Evolutionary conservation across 331 rosid species (phyloP).

Genomic region (Malus hybrid): DNA sequence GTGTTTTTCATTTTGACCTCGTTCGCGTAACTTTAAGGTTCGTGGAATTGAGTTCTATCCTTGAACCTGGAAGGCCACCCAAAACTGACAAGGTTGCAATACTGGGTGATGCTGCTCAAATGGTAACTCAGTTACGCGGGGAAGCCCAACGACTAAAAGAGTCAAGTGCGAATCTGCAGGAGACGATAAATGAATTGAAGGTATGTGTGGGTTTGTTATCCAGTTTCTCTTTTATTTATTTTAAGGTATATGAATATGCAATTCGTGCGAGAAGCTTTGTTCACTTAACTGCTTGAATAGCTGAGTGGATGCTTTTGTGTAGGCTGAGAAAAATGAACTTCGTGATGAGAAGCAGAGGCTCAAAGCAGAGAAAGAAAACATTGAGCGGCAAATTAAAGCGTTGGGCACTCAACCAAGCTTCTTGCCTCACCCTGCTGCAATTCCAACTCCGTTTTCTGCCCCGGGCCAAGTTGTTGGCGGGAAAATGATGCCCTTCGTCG

Average conservation of each 20-base stretch:
- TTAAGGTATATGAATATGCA: neutral
- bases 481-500: slow-evolving; percentile 72
- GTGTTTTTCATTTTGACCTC: slow-evolving; percentile 27
- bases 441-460: slow-evolving; percentile 36
- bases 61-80: slow-evolving; percentile 73
- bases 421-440: slow-evolving; percentile 46
- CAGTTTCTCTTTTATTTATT: neutral
- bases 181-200: slow-evolving; percentile 73
- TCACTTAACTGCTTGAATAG: neutral
- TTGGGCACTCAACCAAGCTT: slow-evolving; percentile 46
- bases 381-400: slow-evolving; percentile 50
- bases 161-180: slow-evolving; percentile 43
- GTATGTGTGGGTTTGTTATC: slow-evolving; percentile 18
- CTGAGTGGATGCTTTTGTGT: slow-evolving; percentile 1
- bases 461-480: slow-evolving; percentile 49
- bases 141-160: slow-evolving; percentile 63
- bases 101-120: slow-evolving; percentile 62
- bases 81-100: slow-evolving; percentile 73
- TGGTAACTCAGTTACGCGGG: slow-evolving; percentile 50
- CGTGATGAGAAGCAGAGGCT: slow-evolving; percentile 91
- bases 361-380: slow-evolving; percentile 63
- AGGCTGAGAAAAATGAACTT: slow-evolving; percentile 94
- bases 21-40: slow-evolving; percentile 47
- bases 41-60: slow-evolving; percentile 66
- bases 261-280: neutral